Evolutionary conservation across 2,329 filamentous ascomycete genomes (phyloP).

Genomic region (Fusarium humuli): DNA sequence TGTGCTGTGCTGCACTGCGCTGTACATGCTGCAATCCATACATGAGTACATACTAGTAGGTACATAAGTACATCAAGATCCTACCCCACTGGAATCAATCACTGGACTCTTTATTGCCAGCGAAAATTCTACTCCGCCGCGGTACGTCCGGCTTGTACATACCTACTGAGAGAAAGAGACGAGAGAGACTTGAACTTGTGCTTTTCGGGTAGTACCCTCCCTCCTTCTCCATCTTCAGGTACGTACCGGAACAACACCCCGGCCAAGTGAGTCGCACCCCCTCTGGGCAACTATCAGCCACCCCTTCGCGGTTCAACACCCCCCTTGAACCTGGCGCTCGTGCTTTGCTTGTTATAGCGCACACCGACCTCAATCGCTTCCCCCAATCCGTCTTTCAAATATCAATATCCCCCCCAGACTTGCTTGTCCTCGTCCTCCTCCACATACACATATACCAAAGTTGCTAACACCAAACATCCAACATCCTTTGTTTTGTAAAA

Average conservation of each 20-base stretch:
- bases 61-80: conserved; percentile 13
- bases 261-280: no score
- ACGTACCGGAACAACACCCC: no score
- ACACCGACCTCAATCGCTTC: conserved; percentile 47
- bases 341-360: conserved; percentile 32
- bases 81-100: conserved; percentile 31
- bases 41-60: not conserved
- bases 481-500: conserved; percentile 25
- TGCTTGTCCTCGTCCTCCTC: conserved; percentile 33
- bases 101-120: conserved; percentile 12
- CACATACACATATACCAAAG: conserved; percentile 37
- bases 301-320: conserved; percentile 30
- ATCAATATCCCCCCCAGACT: conserved; percentile 36
- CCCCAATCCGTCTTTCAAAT: conserved; percentile 42
- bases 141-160: conserved; percentile 44
- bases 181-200: conserved; percentile 34
- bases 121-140: conserved; percentile 38
- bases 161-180: not conserved
- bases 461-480: conserved; percentile 21
- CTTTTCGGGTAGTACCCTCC: conserved; percentile 13
- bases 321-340: conserved; percentile 28
- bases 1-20: conserved; percentile 3
- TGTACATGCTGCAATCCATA: conserved; percentile 10
- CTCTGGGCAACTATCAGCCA: not conserved
- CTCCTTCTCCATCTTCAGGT: no score